Conservation (phyloP, 2,329 filamentous ascomycete species). For the Aspergillus japonicus region DNA sequence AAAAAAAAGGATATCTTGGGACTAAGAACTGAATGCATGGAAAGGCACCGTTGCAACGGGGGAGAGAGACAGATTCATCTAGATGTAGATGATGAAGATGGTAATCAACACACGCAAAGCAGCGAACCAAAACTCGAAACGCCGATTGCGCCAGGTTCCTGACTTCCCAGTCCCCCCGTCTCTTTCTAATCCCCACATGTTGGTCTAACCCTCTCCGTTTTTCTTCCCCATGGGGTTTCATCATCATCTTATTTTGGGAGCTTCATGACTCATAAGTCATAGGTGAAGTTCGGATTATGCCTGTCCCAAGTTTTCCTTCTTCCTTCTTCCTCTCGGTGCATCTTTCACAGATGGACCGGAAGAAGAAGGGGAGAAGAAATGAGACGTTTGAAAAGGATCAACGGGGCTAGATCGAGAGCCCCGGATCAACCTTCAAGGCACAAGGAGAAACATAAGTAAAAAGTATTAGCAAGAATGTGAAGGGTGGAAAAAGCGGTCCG, state of each 20-base stretch:
- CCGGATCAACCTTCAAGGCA: constrained; percentile 8
- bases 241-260: constrained; percentile 19
- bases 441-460: constrained; percentile 13
- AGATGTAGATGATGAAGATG: constrained; percentile 15
- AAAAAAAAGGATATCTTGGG: not conserved
- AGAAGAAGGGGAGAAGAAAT: constrained; percentile 1
- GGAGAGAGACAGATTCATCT: not conserved
- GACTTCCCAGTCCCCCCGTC: constrained; percentile 18
- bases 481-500: not conserved
- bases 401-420: not conserved
- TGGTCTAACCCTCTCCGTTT: constrained; percentile 12
- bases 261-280: constrained; percentile 17
- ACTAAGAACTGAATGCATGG: not conserved
- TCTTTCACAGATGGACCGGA: not conserved
- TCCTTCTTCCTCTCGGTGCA: not conserved
- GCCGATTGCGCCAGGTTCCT: constrained; percentile 28
- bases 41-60: not conserved
- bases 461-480: constrained; percentile 1
- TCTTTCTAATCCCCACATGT: constrained; percentile 12
- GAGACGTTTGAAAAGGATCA: constrained; percentile 9
- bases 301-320: constrained; percentile 10
- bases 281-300: constrained; percentile 8
- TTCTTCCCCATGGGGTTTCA: constrained; percentile 10
- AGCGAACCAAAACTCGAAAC: constrained; percentile 27
- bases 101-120: constrained; percentile 17